Base-by-base conservation (phyloP, 106 monocot species). In the Dendrobium officinale region DNA sequence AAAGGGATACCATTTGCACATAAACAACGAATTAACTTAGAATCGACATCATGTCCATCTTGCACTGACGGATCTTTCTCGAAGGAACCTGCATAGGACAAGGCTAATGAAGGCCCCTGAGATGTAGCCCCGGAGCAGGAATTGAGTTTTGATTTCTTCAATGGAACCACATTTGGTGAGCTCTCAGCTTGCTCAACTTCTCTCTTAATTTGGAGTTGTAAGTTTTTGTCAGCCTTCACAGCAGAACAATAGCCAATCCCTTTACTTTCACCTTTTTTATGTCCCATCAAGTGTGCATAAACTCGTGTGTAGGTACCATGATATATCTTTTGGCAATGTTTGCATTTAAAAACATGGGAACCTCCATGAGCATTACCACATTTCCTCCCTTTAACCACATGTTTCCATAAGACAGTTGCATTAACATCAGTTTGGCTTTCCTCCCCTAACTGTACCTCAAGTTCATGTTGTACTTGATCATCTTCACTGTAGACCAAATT, bases 301-400 rank as follows among this genome's bases (percentile, higher is more conserved):
- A 88, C 88, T 31, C 88, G 83, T 55, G 88, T 88, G 29, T 88
- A 88, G 26, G 85, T 88, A 4, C 88, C 88, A 83, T 81, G 85
- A 83, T 85, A 88, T 67, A 88, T 72, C 85, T 85, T 88, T 18
- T 85, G 80, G 72, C 88, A 88, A 45, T 88, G 80, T 73, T 88
- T 88, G 74, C 88, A 88, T 75, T 81, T 88, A 47, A 88, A 88
- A 67, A 85, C 81, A 81, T 88, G 88, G 55, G 88, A 88, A 75
- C 88, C 88, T 27, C 88, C 88, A 81, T 88, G 88, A 85, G 88
- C 80, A 85, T 58, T 88, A n/a, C 88, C 88, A 76, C 88, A 88
- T 83, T 85, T 88, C 26, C 77, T 85, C 17, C 85, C 88, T 44
- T 88, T 88, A 4, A 88, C n/a, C 11, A 88, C 88, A 81, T 88